These are phyloP conservation scores for Penicillium dipodomyicola DNA, from an alignment of 495 filamentous ascomycete species.

Conservation along the genomic window DNA sequence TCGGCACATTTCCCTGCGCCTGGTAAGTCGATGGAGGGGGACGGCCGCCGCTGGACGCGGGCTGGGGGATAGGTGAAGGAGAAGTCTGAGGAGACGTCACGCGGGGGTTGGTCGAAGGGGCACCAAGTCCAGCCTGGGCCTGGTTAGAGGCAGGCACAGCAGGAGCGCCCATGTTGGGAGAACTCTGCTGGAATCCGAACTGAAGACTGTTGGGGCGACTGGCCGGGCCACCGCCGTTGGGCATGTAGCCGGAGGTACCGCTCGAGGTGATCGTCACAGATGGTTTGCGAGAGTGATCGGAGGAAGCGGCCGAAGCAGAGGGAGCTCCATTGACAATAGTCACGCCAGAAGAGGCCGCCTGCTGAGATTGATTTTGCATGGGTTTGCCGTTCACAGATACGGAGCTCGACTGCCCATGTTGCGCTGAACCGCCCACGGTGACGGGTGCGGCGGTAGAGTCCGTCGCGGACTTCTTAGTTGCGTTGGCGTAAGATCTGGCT, in stretches of 20 bases:
- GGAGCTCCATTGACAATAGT: conserved; percentile 66
- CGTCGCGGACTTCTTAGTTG: conserved; percentile 80
- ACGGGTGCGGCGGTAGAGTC: conserved; percentile 60
- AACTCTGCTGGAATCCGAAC: conserved; percentile 71
- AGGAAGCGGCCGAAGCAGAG: conserved; percentile 48
- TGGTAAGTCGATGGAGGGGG: conserved; percentile 68
- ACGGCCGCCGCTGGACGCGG: conserved; percentile 78
- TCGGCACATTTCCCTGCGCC: conserved; percentile 59
- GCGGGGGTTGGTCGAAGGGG: conserved; percentile 62
- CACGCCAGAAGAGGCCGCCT: conserved; percentile 54
- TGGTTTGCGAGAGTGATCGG: conserved; percentile 77
- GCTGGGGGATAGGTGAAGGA: conserved; percentile 85
- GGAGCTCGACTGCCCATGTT: conserved; percentile 80
- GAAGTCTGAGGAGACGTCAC: conserved; percentile 72
- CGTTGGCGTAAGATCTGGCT: conserved; percentile 63
- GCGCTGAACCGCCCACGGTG: conserved; percentile 68
- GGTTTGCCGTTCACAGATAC: conserved; percentile 80
- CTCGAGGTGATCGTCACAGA: conserved; percentile 85
- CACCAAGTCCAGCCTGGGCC: conserved; percentile 54
- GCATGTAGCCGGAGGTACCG: conserved; percentile 67
- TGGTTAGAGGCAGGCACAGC: conserved; percentile 46
- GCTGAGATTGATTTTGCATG: conserved; percentile 49
- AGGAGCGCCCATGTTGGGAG: conserved; percentile 61
- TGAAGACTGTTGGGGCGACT: conserved; percentile 62
- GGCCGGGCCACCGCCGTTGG: conserved; percentile 72